Conservation (phyloP, 352 stramenopile genomes). For the Phytophthora capsici region DNA sequence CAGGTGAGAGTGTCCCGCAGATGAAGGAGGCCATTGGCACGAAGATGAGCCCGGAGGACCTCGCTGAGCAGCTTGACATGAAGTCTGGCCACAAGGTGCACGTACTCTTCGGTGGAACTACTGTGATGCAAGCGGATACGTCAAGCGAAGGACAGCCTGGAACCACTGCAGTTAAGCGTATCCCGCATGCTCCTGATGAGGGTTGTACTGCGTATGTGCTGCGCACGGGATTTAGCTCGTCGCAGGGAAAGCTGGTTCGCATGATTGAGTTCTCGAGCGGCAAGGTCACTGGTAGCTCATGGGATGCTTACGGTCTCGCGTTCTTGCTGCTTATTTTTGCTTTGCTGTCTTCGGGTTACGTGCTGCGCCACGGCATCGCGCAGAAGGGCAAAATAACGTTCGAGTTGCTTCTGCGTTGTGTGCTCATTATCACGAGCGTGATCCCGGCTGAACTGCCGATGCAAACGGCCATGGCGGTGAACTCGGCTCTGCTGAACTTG, state of each 20-base stretch:
- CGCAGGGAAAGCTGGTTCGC: constrained; percentile 97
- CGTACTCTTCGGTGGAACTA: constrained; percentile 94
- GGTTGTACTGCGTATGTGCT: constrained; percentile 96
- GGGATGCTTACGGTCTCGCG: constrained; percentile 97
- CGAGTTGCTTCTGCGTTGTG: constrained; percentile 96
- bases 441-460: constrained; percentile 98
- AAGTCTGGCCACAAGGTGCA: constrained; percentile 90
- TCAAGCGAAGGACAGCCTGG: constrained; percentile 33
- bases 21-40: constrained; percentile 95
- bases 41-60: constrained; percentile 79
- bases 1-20: constrained; percentile 98
- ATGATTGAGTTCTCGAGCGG: constrained; percentile 98
- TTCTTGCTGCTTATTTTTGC: constrained; percentile 97
- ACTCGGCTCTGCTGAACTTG: constrained; percentile 94
- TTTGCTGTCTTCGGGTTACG: constrained; percentile 93
- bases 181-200: constrained; percentile 87
- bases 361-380: constrained; percentile 90
- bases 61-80: constrained; percentile 83
- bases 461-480: constrained; percentile 98
- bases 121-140: constrained; percentile 86
- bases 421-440: constrained; percentile 99
- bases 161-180: constrained; percentile 31
- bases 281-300: constrained; percentile 95
- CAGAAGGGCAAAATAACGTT: constrained; percentile 95
- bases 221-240: constrained; percentile 97